Evolutionary conservation across 1,284 basidiomycete genomes (phyloP).

Genomic region (Microbotryomycetes sp.): DNA sequence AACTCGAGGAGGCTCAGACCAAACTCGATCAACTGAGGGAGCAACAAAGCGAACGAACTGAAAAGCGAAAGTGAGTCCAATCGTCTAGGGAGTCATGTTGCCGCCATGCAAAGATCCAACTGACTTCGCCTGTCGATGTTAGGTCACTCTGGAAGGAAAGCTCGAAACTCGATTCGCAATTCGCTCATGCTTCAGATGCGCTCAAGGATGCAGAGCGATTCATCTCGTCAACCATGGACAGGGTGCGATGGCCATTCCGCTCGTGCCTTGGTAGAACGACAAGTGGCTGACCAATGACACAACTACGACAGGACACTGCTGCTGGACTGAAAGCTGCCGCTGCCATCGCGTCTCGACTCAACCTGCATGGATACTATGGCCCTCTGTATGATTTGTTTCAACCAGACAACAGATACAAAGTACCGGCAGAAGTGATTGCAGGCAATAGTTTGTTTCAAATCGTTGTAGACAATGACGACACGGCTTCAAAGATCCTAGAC

Average conservation of each 20-base stretch:
- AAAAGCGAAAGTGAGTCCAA: conserved; percentile 63
- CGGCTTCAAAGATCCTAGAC: conserved; percentile 78
- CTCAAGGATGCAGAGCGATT: conserved; percentile 69
- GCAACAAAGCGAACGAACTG: conserved; percentile 62
- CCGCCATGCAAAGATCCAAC: conserved; percentile 1
- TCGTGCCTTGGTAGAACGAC: neutral
- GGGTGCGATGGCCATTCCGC: conserved; percentile 50
- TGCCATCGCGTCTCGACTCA: conserved; percentile 65
- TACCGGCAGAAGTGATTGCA: conserved; percentile 87
- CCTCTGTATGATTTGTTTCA: conserved; percentile 91
- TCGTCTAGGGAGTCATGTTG: neutral
- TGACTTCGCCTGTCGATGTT: neutral
- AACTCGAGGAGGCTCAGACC: conserved; percentile 35
- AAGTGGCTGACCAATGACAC: neutral
- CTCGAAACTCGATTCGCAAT: conserved; percentile 71
- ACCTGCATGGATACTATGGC: conserved; percentile 73
- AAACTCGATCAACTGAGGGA: conserved; percentile 55
- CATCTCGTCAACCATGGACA: conserved; percentile 89
- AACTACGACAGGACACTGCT: conserved; percentile 65
- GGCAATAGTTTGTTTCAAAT: conserved; percentile 95
- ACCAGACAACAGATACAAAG: conserved; percentile 87
- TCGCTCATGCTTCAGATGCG: conserved; percentile 70
- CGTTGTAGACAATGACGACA: conserved; percentile 92
- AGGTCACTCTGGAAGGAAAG: conserved; percentile 90
- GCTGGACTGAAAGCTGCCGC: conserved; percentile 61